Conservation (phyloP, 768 basidiomycete genomes). For the Aureoboletus auriporus region DNA sequence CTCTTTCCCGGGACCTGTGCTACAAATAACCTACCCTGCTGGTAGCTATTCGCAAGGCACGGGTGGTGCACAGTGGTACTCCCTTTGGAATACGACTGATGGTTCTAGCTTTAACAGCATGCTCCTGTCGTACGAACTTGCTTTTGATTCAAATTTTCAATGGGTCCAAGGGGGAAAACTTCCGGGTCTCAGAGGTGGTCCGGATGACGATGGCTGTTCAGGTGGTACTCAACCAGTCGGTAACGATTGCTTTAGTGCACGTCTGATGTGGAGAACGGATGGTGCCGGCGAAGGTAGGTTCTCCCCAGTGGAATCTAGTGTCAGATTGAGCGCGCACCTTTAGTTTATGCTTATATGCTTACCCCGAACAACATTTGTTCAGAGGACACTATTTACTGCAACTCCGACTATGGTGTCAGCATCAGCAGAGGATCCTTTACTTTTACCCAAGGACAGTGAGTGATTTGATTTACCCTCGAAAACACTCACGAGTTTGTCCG, state of each 20-base stretch:
- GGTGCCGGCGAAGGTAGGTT: constrained; percentile 67
- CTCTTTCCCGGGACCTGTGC: constrained; percentile 30
- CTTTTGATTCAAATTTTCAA: constrained; percentile 60
- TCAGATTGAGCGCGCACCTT: neutral
- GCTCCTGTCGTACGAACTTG: constrained; percentile 71
- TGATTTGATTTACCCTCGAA: constrained; percentile 10
- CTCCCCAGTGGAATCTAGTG: neutral
- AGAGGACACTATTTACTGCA: constrained; percentile 55
- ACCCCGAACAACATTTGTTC: constrained; percentile 57
- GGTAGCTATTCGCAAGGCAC: constrained; percentile 56
- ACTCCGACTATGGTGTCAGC: constrained; percentile 75
- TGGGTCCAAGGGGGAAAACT: constrained; percentile 78
- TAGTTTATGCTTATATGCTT: constrained; percentile 82
- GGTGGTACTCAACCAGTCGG: constrained; percentile 66
- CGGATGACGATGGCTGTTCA: constrained; percentile 58
- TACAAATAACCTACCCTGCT: constrained; percentile 61
- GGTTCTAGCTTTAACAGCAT: constrained; percentile 58
- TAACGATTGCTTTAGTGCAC: constrained; percentile 64
- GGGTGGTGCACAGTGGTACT: constrained; percentile 66
- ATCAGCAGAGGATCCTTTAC: constrained; percentile 63
- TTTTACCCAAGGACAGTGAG: constrained; percentile 62
- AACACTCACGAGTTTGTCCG: neutral
- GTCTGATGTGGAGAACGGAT: constrained; percentile 71
- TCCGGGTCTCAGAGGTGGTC: constrained; percentile 70
- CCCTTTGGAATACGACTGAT: constrained; percentile 62